Conservation (phyloP, 192 early-diverging fungal genomes). For the Allomyces macrogynus region DNA sequence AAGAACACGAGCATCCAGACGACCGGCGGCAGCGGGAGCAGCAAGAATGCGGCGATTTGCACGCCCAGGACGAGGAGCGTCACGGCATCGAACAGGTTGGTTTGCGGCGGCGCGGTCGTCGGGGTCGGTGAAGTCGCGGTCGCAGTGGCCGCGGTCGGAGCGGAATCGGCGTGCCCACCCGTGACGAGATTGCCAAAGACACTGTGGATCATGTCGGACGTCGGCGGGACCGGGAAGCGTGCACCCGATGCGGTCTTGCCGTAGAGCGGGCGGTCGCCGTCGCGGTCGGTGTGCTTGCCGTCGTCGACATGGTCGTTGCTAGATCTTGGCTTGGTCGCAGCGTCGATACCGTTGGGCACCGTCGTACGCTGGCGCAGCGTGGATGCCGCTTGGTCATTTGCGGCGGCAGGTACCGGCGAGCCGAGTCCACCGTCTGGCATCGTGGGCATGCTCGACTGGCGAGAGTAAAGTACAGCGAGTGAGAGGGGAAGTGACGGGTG, state of each 20-base stretch:
- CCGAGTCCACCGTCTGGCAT: too few species aligned
- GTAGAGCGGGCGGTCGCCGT: not conserved
- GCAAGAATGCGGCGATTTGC: conserved; percentile 44
- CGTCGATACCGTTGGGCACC: too few species aligned
- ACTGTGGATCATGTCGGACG: not conserved
- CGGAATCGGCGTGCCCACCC: not conserved
- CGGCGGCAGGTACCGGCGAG: too few species aligned
- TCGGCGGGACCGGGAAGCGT: not conserved
- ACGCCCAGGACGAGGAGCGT: conserved; percentile 41
- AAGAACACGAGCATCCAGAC: conserved; percentile 55
- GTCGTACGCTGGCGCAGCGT: too few species aligned
- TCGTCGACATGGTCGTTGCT: not conserved
- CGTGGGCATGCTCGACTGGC: too few species aligned
- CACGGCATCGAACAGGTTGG: conserved; percentile 40
- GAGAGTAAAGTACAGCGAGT: too few species aligned
- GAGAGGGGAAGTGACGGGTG: too few species aligned
- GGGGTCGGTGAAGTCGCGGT: not conserved
- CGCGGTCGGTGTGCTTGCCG: not conserved
- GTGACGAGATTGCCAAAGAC: not conserved
- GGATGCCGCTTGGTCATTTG: too few species aligned
- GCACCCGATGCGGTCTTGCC: not conserved
- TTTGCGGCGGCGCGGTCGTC: not conserved
- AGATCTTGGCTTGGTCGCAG: not conserved
- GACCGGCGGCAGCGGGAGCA: conserved; percentile 28
- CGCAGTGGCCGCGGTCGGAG: not conserved